Conservation (phyloP, 2,329 filamentous ascomycete species). For the Diplodia sapinea region DNA sequence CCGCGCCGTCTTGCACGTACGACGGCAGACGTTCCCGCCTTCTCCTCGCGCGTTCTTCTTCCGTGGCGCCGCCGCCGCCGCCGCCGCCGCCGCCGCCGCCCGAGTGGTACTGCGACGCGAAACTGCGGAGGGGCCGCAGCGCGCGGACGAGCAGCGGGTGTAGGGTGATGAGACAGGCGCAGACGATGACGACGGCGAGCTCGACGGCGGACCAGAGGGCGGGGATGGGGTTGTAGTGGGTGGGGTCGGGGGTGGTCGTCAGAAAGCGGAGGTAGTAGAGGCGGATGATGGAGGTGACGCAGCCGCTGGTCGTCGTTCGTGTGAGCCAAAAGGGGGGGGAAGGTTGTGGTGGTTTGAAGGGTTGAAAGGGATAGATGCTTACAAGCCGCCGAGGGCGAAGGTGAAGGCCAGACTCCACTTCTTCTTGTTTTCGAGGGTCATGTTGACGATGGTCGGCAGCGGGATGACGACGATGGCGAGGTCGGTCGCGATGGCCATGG, state of each 20-base stretch:
- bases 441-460: constrained; percentile 34
- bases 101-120: background rate
- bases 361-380: too few relatives aligned
- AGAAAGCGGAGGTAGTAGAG: constrained; percentile 37
- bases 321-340: too few relatives aligned
- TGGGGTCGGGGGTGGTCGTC: constrained; percentile 37
- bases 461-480: constrained; percentile 24
- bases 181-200: constrained; percentile 43
- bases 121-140: background rate
- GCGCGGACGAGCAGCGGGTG: constrained; percentile 38
- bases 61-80: too few relatives aligned
- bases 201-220: constrained; percentile 41
- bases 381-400: constrained; percentile 45
- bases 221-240: constrained; percentile 41
- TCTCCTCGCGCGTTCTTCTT: background rate
- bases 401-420: constrained; percentile 41
- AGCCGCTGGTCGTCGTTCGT: constrained; percentile 34
- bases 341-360: too few relatives aligned
- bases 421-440: constrained; percentile 37
- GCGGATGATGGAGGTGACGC: constrained; percentile 36
- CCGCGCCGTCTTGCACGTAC: background rate
- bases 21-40: background rate
- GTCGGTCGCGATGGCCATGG: constrained; percentile 26
- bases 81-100: too few relatives aligned
- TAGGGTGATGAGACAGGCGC: constrained; percentile 41